Percentiles rank a stretch among this genome's conserved stretches.
Evolutionary conservation across 345 rosid genomes (phyloP).

Genomic region (Dipteronia sinensis): DNA sequence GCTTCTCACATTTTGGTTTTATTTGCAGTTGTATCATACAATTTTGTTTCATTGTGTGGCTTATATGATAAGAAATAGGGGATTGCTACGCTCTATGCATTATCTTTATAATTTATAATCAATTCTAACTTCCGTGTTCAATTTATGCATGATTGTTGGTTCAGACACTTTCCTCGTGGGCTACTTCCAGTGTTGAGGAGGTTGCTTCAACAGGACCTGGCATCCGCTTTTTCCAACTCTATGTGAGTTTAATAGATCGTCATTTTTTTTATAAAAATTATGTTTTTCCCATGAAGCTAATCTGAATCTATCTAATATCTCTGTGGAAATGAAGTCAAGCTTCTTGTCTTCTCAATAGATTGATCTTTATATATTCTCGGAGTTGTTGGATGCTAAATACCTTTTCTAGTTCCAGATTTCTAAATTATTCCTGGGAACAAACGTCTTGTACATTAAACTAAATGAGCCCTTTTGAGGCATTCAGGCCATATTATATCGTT

Average conservation of each 20-base stretch:
- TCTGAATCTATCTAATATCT: background rate
- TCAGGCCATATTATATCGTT: background rate
- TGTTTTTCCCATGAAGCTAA: background rate
- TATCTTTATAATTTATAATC: background rate
- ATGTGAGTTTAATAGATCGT: constrained; percentile 50
- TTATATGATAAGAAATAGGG: background rate
- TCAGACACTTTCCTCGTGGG: constrained; percentile 91
- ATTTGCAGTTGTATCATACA: background rate
- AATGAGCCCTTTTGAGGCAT: background rate
- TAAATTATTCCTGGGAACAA: background rate
- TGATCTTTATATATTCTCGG: background rate
- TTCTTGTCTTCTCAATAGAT: background rate
- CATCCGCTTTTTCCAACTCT: constrained; percentile 91
- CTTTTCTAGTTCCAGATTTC: background rate
- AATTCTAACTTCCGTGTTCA: background rate
- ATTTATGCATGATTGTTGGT: constrained; percentile 20
- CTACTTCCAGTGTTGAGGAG: constrained; percentile 94
- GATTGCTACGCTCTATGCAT: background rate
- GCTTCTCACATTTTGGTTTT: constrained; percentile 23
- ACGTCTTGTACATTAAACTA: background rate
- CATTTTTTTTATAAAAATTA: background rate
- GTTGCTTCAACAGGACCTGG: constrained; percentile 96
- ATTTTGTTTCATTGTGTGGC: background rate
- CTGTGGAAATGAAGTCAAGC: background rate
- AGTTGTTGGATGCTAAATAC: background rate